A percentile compares a stretch with the other conserved stretches of the same genome.
Evolutionary conservation across 2,329 filamentous ascomycete species (phyloP).

Genomic region (Fonsecaea monophora): DNA sequence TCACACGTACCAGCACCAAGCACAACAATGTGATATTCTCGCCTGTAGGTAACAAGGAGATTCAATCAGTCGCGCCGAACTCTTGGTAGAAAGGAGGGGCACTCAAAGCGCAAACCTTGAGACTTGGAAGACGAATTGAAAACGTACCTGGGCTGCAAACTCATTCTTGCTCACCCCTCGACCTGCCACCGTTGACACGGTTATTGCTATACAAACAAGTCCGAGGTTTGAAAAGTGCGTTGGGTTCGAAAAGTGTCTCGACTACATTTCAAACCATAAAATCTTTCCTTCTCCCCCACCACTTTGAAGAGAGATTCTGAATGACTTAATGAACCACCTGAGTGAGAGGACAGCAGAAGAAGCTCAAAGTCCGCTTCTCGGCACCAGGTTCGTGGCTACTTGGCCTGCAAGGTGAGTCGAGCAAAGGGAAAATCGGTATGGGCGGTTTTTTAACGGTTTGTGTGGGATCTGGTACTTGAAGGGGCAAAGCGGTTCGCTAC

Average conservation of each 20-base stretch:
- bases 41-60: conserved; percentile 55
- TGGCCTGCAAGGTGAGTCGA: background rate
- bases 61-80: conserved; percentile 8
- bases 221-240: conserved; percentile 8
- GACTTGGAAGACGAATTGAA: background rate
- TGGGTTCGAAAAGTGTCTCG: conserved; percentile 3
- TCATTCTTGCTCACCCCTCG: conserved; percentile 31
- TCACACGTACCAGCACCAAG: conserved; percentile 72
- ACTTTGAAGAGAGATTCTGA: background rate
- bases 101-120: background rate
- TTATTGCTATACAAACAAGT: conserved; percentile 10
- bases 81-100: background rate
- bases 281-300: background rate
- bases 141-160: conserved; percentile 39
- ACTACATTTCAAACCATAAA: conserved; percentile 19
- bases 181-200: conserved; percentile 2
- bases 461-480: conserved; percentile 10
- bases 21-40: conserved; percentile 83
- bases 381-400: background rate
- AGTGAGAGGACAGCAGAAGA: background rate
- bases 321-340: background rate
- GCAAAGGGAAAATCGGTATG: conserved; percentile 11
- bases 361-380: conserved; percentile 1
- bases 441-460: conserved; percentile 11
- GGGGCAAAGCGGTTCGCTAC: conserved; percentile 28